phyloP scores from a whole-genome alignment of 345 rosid species.

The Pugionium cornutum region DNA sequence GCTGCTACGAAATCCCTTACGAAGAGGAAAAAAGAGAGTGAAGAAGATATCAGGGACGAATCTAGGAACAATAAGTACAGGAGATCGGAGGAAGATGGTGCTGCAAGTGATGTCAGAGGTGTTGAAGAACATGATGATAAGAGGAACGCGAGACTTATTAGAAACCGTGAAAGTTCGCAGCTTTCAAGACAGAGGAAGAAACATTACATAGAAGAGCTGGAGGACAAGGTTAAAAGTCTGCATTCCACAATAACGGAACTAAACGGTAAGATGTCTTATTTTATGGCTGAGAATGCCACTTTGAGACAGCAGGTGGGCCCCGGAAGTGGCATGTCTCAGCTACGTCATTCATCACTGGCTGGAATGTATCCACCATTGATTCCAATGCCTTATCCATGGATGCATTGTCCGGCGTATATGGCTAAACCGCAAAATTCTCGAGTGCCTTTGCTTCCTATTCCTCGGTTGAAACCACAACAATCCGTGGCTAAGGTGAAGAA shows the following conservation, averaged over 20 bases:
- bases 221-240: constrained; percentile 82
- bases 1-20: constrained; percentile 34
- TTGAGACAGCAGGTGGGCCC: constrained; percentile 67
- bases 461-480: constrained; percentile 77
- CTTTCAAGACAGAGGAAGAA: constrained; percentile 97
- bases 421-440: constrained; percentile 84
- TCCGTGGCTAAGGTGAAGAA: constrained; percentile 53
- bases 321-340: constrained; percentile 53
- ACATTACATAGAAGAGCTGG: constrained; percentile 98
- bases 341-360: constrained; percentile 46
- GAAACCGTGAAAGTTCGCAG: constrained; percentile 99
- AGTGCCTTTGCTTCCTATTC: constrained; percentile 92
- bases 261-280: constrained; percentile 67
- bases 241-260: constrained; percentile 81
- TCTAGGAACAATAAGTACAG: constrained; percentile 50
- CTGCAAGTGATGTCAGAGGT: constrained; percentile 25
- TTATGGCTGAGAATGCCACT: constrained; percentile 83
- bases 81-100: constrained; percentile 45
- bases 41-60: constrained; percentile 49
- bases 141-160: constrained; percentile 70
- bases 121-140: constrained; percentile 64
- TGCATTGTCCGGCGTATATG: constrained; percentile 80
- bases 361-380: constrained; percentile 73
- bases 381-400: constrained; percentile 78
- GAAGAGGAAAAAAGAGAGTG: constrained; percentile 62